Evolutionary conservation across 305 asterid species (phyloP), one percentile per base, ranked within the genome.

Genomic region (Fraxinus sp.): DNA sequence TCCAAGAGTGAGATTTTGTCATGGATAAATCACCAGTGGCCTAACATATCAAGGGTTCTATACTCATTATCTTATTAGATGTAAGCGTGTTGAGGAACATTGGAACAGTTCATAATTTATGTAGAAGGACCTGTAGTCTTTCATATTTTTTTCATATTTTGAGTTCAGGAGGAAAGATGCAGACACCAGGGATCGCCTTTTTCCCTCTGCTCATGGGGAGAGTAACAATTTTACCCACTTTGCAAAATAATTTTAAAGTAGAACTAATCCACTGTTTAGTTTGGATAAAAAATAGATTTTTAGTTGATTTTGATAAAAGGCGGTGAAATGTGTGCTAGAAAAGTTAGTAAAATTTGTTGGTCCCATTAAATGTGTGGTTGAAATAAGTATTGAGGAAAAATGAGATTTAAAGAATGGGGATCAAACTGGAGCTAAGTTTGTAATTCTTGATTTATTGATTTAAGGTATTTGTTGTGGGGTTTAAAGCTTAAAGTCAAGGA

Each of bases 401-500:
- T 52, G 22, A 52, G 64, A 52, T n/a, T 52, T 52, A n/a, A 16
- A 52, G 64, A 52, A 52, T n/a, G 64, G 64, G 3, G 64, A 22
- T 3, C 24, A 52, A 52, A 52, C 3, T 5, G 3, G 64, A 52
- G 64, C 8, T 52, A 52, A 73, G 37, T 57, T 57, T 22, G 26
- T 10, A 5, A 59, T 57, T 26, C 36, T 16, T 71, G 59, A 16
- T 18, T 30, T 22, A 9, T 14, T 75, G 35, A 36, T 64, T 73
- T 71, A 82, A 77, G 57, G 20, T 7, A 24, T 46, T 72, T 33
- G 46, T 72, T n/a, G 28, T 76, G 36, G 52, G 36, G 57, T 28
- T 76, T 30, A 77, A 75, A 74, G 59, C 82, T 75, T 55, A 33
- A 28, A 11, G 52, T 49, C 62, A 70, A 32, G 79, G 78, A 72